Evolutionary conservation across 1,284 basidiomycete species (phyloP), one percentile per base, ranked within the genome.

Genomic region (Earliella scabrosa): DNA sequence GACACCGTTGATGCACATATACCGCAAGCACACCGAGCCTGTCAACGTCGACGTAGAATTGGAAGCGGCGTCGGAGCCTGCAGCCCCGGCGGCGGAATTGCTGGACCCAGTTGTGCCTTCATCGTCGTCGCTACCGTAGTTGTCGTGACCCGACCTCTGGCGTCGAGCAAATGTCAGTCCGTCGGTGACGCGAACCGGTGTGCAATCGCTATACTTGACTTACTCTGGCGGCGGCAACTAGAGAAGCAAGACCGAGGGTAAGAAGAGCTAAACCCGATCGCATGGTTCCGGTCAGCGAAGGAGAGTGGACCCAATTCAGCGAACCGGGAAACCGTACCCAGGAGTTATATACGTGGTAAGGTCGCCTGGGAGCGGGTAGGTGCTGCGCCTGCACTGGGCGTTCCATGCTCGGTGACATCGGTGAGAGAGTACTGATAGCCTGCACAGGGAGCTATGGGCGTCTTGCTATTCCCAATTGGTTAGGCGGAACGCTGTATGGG

Each of bases 1-100:
- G 10, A 66, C 47, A 7, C 57, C 67, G n/a, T 57, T 58, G 20
- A 67, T 59, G 49, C 66, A 66, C 63, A 68, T 60, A 24, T 55
- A 52, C n/a, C 45, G 39, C 10, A 47, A 38, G 56, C 59, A 61
- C 14, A 60, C 47, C 18, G 57, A 45, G 20, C 58, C 60, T n/a
- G 54, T 61, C 26, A 51, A 36, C 14, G 45, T 52, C 13, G 54
- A 56, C 18, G 61, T 40, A n/a, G 57, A 48, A 31, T 50, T 54
- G 1, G 44, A 16, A 21, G 40, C 38, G 29, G 52, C 38, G 24
- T 18, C 45, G 3, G 54, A 51, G 14, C 39, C 39, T 9, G 56
- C 50, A 18, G 51, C 45, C 10, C 41, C 46, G 4, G 45, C 40
- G 8, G 55, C 45, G 58, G 44, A 32, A 27, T 41, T 2, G 47